These are phyloP conservation scores for Spathaspora boniae DNA, from an alignment of 805 yeast genomes.

Conservation along the genomic window DNA sequence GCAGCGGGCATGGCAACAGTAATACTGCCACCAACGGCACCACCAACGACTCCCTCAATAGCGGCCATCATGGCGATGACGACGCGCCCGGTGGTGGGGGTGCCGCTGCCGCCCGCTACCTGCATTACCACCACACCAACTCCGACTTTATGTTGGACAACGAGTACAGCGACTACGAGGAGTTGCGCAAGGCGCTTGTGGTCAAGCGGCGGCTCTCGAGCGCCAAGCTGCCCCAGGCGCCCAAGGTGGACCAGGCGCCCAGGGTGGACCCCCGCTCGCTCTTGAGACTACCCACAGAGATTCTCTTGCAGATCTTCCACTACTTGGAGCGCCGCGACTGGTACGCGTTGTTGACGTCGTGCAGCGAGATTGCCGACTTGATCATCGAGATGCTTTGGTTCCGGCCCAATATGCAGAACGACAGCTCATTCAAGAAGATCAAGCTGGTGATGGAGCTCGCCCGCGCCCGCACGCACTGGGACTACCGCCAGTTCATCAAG, in stretches of 20 bases:
- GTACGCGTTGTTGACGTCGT: slow-evolving; percentile 63
- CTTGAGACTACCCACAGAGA: slow-evolving; percentile 53
- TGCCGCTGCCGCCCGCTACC: too few relatives aligned
- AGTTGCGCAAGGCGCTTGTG: slow-evolving; percentile 32
- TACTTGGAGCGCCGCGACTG: slow-evolving; percentile 61
- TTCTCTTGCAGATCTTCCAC: slow-evolving; percentile 63
- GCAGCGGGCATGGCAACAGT: not conserved
- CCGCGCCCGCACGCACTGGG: slow-evolving; percentile 52
- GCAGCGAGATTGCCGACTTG: slow-evolving; percentile 75
- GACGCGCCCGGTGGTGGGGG: not conserved
- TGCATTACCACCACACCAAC: slow-evolving; percentile 3
- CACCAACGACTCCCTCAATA: not conserved
- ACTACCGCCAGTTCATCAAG: slow-evolving; percentile 66
- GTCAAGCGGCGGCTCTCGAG: slow-evolving; percentile 22
- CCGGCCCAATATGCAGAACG: slow-evolving; percentile 67
- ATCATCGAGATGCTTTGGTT: slow-evolving; percentile 83
- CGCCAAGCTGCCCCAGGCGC: slow-evolving; percentile 8
- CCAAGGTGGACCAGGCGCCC: slow-evolving; percentile 3
- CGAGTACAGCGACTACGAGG: slow-evolving; percentile 31
- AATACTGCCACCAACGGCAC: slow-evolving; percentile 1
- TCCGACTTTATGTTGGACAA: slow-evolving; percentile 31
- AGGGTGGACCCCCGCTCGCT: slow-evolving; percentile 29
- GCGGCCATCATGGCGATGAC: not conserved
- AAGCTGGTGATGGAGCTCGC: slow-evolving; percentile 52
- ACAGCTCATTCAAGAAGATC: slow-evolving; percentile 48